phyloP scores from a whole-genome alignment of 257 asterid genomes.

The Jacaranda copaia region DNA sequence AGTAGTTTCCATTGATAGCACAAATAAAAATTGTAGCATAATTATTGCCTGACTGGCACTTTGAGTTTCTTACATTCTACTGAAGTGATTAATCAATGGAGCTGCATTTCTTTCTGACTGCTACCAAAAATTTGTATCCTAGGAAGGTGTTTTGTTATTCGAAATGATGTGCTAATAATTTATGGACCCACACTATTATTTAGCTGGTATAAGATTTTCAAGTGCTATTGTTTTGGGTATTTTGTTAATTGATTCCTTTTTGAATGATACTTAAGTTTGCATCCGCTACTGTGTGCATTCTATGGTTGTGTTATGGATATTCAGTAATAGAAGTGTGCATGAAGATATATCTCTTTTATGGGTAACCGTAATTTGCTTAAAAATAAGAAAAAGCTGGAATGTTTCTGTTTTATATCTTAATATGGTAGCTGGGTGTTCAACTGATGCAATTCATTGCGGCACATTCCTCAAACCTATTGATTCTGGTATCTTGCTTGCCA shows the following conservation, averaged over 20 bases:
- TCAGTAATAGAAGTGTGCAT: not conserved
- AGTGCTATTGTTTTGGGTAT: not conserved
- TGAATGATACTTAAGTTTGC: not conserved
- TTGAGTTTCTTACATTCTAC: not conserved
- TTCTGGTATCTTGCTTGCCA: not conserved
- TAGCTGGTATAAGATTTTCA: not conserved
- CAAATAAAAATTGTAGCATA: not conserved
- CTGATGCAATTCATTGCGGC: not conserved
- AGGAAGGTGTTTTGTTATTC: not conserved
- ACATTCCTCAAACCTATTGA: constrained; percentile 13
- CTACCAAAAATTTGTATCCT: constrained; percentile 6
- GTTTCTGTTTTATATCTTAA: not conserved
- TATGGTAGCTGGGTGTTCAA: no score
- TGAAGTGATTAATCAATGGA: not conserved
- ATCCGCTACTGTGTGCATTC: not conserved
- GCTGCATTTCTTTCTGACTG: not conserved
- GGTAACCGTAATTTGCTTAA: not conserved
- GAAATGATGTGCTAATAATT: not conserved
- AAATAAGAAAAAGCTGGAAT: constrained; percentile 10
- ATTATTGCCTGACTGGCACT: not conserved
- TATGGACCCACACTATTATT: not conserved
- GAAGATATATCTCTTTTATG: not conserved
- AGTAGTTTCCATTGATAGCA: not conserved
- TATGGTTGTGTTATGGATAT: constrained; percentile 6
- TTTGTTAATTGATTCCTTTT: not conserved